Percentiles rank a stretch among this genome's conserved stretches.
These are phyloP conservation scores for Candida albicans DNA, from an alignment of 1,139 yeast species.

Conservation along the genomic window DNA sequence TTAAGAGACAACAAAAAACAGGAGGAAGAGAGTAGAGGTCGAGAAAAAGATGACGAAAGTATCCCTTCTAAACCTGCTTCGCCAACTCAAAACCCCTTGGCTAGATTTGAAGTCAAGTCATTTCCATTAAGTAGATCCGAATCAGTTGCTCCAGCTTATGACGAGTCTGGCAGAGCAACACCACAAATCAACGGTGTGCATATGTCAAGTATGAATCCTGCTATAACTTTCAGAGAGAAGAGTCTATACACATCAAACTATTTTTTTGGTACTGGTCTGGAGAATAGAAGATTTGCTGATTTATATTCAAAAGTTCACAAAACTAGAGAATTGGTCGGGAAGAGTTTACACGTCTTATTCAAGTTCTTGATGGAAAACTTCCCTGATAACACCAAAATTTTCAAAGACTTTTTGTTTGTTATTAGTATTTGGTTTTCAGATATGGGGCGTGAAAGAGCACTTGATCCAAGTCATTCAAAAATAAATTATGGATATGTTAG, in stretches of 20 bases:
- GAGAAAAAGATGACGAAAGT: slow-evolving; percentile 22
- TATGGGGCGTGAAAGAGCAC: slow-evolving; percentile 72
- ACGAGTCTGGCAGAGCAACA: slow-evolving; percentile 37
- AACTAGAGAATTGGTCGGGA: slow-evolving; percentile 63
- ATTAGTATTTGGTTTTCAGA: slow-evolving; percentile 82
- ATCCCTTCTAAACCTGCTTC: background rate
- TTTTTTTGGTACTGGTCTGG: slow-evolving; percentile 53
- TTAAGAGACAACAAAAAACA: slow-evolving; percentile 6
- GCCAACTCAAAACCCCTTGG: background rate
- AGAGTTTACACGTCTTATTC: slow-evolving; percentile 61
- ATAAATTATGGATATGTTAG: slow-evolving; percentile 38
- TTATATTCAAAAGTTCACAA: slow-evolving; percentile 62
- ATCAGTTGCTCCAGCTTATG: slow-evolving; percentile 17
- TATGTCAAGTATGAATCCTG: slow-evolving; percentile 44
- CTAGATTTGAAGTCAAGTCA: background rate
- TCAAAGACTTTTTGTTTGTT: slow-evolving; percentile 65
- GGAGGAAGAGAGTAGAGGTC: slow-evolving; percentile 20
- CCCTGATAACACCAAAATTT: slow-evolving; percentile 69
- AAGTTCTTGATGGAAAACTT: slow-evolving; percentile 49
- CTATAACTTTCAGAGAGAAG: slow-evolving; percentile 57
- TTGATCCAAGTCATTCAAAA: slow-evolving; percentile 52
- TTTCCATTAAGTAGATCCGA: slow-evolving; percentile 14
- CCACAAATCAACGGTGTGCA: slow-evolving; percentile 48
- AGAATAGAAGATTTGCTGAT: slow-evolving; percentile 48
- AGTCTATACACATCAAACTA: slow-evolving; percentile 61